Evolutionary conservation across 2,329 filamentous ascomycete species (phyloP), one percentile per base, ranked within the genome.

Genomic region (Didymella lethalis): DNA sequence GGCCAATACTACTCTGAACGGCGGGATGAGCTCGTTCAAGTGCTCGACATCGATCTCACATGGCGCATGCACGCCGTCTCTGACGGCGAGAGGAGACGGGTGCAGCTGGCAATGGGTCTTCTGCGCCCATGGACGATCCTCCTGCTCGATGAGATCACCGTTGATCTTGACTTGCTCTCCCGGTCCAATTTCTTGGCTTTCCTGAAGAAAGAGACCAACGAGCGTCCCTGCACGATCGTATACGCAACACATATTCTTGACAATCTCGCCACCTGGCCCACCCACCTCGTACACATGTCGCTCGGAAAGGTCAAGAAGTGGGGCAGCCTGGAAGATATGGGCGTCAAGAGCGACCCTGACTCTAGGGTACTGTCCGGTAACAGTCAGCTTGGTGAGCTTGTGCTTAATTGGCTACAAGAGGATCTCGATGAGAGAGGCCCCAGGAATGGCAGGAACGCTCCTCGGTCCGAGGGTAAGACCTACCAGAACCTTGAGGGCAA

Each of bases 221-320:
- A 75, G 7, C 84, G 94, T 52, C 84, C 87, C 38, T 97, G 93
- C 75, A 97, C 95, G 4, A 91, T 99, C 69, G 93, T 99, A 29
- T 99, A 99, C 76, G 95, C 95, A 7, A 99, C 95, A 14, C 95
- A 99, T 78, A 97, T 99, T 64, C 80, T 99, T 67, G 95, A 99
- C 75, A 97, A 98, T 76, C 81, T 99, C 49, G 93, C 93, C 0
- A 88, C 89, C 20, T 99, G 95, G 95, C 95, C 95, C 7, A 96
- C 91, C 0, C 93, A 99, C 79, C 83, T 99, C 36, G 93, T 96
- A 48, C 94, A 98, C 76, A 97, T 99, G 94, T 90, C 93, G 74
- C 77, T 97, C 46, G 95, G 95, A 28, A 87, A 84, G 62, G 90
- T 97, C 63, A 93, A 92, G 82, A 91, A 96, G 77, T 96, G 89